phyloP scores from a whole-genome alignment of 1,139 yeast genomes.

The Taphrina pruni region DNA sequence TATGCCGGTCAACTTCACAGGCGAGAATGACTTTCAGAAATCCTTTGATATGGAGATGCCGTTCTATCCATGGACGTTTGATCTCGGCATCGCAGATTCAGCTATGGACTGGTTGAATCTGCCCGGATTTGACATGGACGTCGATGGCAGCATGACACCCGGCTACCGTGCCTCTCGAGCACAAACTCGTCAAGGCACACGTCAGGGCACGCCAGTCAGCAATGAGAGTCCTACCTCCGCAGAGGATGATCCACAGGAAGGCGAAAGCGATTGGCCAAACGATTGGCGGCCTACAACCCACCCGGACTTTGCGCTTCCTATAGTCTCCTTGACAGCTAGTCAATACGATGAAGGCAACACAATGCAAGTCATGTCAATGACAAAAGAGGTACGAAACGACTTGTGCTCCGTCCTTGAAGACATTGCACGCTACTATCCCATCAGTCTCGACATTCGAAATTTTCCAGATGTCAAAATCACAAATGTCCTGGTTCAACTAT shows the following conservation, averaged over 20 bases:
- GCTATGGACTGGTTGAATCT: constrained; percentile 8
- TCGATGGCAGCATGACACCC: constrained; percentile 2
- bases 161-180: constrained; percentile 2
- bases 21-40: neutral
- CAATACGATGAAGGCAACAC: constrained; percentile 6
- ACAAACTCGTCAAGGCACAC: constrained; percentile 8
- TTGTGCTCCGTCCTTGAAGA: neutral
- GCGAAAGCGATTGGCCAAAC: neutral
- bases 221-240: neutral
- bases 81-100: constrained; percentile 4
- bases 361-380: neutral
- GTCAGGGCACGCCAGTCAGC: neutral
- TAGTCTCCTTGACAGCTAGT: neutral
- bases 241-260: neutral
- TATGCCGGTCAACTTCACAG: neutral
- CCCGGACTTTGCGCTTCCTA: neutral
- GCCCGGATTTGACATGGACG: constrained; percentile 1
- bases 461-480: constrained; percentile 2
- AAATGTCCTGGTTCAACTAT: constrained; percentile 9
- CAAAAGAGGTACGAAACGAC: neutral
- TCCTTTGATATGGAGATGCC: neutral
- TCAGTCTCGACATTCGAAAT: neutral
- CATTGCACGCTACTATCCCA: neutral
- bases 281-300: neutral
- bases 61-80: neutral